Evolutionary conservation across 768 basidiomycete species (phyloP).

Genomic region (Lyophyllum semitale): DNA sequence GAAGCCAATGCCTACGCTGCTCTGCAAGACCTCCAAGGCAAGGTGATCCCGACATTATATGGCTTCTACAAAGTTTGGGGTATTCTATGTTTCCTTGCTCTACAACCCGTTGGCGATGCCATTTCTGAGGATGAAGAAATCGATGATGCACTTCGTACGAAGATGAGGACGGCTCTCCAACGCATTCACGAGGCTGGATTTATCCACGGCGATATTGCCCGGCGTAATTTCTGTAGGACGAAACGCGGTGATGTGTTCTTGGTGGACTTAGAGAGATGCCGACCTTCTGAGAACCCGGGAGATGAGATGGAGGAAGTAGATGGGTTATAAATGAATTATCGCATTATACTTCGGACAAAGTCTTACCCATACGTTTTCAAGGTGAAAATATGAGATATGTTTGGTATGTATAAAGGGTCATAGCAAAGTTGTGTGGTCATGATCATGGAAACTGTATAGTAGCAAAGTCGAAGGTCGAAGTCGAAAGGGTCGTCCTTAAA

Average conservation of each 20-base stretch:
- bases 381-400: too few relatives aligned
- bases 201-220: slow-evolving; percentile 10
- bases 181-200: too few relatives aligned
- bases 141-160: too few relatives aligned
- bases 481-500: slow-evolving; percentile 17
- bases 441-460: neutral
- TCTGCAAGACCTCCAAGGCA: too few relatives aligned
- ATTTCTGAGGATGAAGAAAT: slow-evolving; percentile 1
- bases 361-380: too few relatives aligned
- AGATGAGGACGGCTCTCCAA: too few relatives aligned
- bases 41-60: neutral
- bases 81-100: slow-evolving; percentile 15
- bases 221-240: slow-evolving; percentile 17
- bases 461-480: slow-evolving; percentile 14
- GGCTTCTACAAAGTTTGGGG: slow-evolving; percentile 19
- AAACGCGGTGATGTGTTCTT: slow-evolving; percentile 10
- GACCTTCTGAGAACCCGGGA: too few relatives aligned
- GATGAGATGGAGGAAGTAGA: too few relatives aligned
- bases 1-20: too few relatives aligned
- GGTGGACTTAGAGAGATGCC: slow-evolving; percentile 5
- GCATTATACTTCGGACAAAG: too few relatives aligned
- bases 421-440: neutral
- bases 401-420: neutral
- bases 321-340: too few relatives aligned
- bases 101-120: slow-evolving; percentile 14